These are phyloP conservation scores for Verticillium tricorpus DNA, from an alignment of 2,329 filamentous ascomycete genomes.

Conservation along the genomic window DNA sequence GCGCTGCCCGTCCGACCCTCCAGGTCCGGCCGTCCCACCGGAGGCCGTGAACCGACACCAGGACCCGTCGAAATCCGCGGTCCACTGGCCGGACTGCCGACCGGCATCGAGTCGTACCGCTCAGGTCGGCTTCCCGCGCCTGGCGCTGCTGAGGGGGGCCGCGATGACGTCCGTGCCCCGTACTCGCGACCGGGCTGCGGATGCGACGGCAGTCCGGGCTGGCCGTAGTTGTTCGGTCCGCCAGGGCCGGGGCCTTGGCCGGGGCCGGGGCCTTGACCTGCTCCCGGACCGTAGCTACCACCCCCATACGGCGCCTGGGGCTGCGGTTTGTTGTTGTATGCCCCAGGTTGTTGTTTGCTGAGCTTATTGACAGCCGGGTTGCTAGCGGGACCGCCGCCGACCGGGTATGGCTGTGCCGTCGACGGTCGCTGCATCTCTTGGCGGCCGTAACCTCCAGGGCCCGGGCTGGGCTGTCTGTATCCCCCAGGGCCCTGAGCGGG, in stretches of 20 bases:
- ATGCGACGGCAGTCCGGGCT: constrained; percentile 9
- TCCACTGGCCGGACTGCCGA: neutral
- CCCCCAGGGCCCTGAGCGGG: constrained; percentile 33
- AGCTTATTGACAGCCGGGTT: constrained; percentile 32
- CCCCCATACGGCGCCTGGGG: neutral
- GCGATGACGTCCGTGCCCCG: constrained; percentile 31
- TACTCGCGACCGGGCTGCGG: constrained; percentile 29
- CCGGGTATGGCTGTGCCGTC: constrained; percentile 19
- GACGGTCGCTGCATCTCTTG: constrained; percentile 20
- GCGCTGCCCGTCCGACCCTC: constrained; percentile 30
- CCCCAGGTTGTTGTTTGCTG: constrained; percentile 29
- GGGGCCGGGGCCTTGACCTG: neutral
- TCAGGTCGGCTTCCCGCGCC: constrained; percentile 25
- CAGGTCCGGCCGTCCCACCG: constrained; percentile 9
- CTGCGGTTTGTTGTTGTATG: constrained; percentile 1
- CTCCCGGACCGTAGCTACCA: constrained; percentile 3
- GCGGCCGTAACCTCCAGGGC: constrained; percentile 16
- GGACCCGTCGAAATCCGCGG: neutral
- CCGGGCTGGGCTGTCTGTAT: constrained; percentile 37
- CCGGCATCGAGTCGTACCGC: constrained; percentile 26
- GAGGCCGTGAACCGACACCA: constrained; percentile 5
- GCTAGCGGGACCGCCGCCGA: constrained; percentile 22
- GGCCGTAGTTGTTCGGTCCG: constrained; percentile 10
- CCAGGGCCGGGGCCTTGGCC: neutral
- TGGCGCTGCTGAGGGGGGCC: constrained; percentile 18